Base-by-base conservation (phyloP, 1,139 yeast species). In the Petasospora fabianii region DNA sequence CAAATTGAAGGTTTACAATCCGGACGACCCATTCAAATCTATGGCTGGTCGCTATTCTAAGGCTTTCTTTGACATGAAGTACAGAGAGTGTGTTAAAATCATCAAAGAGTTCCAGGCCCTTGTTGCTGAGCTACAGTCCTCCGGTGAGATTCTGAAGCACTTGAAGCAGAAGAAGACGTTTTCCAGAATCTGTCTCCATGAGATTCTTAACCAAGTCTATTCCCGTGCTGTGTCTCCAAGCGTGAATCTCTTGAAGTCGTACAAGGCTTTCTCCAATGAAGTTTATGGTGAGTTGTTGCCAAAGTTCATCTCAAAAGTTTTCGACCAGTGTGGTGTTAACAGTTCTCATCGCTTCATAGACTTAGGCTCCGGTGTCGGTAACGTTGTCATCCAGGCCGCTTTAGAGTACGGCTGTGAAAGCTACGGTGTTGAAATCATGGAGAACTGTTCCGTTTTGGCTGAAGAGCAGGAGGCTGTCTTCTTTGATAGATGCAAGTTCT, bases 271-370 rank as follows among this genome's bases (percentile, higher is more conserved):
- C 57, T 85, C 96, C 4, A 90, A 86, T 46, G 86, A 81, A 54
- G 96, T 87, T 1, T 90, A 90, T 57, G 97, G 97, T 4, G 97
- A 90, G 61, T 65, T 90, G 41, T 67, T 90, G 54, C 97, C 97
- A 1, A 69, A 74, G 5, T 86, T 88, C 53, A 69, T 85, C 28
- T 73, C 87, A 36, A 78, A 73, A 49, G 82, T 85, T 1, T 78
- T 84, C 50, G 66, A 74, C 5, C 76, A 84, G 54, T 83, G 88
- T 30, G 70, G 68, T 2, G 65, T 87, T 36, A 60, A 64, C 24
- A 70, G 79, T 1, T 61, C 62, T 2, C 75, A 77, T 37, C 73
- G 69, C 18, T 88, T 87, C 55, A 79, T 88, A 46, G 97, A 85
- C 60, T 67, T 90, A 27, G 97, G 97, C 0, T 86, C 95, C 0